Evolutionary conservation across 768 basidiomycete species (phyloP), one percentile per base, ranked within the genome.

Genomic region (Phaffia australis): DNA sequence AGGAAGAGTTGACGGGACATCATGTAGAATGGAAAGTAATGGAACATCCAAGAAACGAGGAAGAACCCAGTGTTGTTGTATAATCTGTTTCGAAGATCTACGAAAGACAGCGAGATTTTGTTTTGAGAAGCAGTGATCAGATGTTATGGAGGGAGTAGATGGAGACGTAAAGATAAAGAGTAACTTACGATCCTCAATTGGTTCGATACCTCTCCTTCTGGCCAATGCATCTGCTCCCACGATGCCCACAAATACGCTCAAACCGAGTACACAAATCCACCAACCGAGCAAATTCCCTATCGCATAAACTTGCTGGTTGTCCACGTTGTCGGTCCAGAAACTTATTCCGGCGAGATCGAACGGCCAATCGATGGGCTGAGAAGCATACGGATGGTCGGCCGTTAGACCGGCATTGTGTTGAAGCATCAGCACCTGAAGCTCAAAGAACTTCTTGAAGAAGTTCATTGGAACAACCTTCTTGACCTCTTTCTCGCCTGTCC

Each of bases 371-470:
- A 97, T 86, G 6, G 95, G 92, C n/a, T 81, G 81, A 67, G 88
- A 89, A 3, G 95, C 92, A 75, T 99, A 99, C 51, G 95, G 95
- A 75, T 99, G 95, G 4, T 87, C 88, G n/a, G 91, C 88, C 29
- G 91, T 94, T 70, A 99, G 80, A 25, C 92, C 95, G n/a, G 95
- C 93, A 73, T 99, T 99, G 79, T 99, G 95, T 74, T 95, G 91
- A 70, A 98, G 78, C 94, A 98, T 98, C 64, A 94, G 79, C 54
- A 94, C 78, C 73, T 99, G 95, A 42, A 98, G 79, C 76, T 99
- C 94, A 32, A 80, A 83, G 72, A 93, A 98, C 78, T 99, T 98
- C 76, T 81, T 86, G 81, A 99, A 88, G 79, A 99, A 99, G 76
- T 85, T 87, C 80, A 91, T 82, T 61, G 79, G 80, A 78, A 88